Evolutionary conservation across 805 yeast genomes (phyloP), one percentile per base, ranked within the genome.

Genomic region (Yamadazyma phyllophila): DNA sequence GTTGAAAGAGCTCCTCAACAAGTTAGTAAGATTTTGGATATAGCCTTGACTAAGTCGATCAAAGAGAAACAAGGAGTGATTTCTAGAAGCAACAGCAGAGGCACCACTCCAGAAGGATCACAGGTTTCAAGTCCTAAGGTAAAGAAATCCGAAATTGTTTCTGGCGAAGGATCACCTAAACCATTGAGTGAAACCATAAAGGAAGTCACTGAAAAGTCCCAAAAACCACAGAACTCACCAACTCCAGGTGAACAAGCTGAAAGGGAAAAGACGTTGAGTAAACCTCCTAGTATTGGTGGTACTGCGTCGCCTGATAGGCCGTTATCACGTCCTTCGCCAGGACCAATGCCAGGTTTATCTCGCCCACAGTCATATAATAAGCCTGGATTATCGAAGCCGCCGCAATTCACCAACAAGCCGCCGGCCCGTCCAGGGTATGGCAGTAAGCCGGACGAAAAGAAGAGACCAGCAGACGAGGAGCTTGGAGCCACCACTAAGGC

Each of bases 1-100:
- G 88, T 86, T 56, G 92, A 87, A 46, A 83, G 82, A 52, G 88
- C 88, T 43, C 95, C 95, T 2, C 84, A 81, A 49, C 91, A 86
- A 61, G 78, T 87, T 42, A 86, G 89, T 43, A 81, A 82, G 59
- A 86, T 87, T 49, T 70, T 87, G 52, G 88, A 87, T 6, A 86
- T 87, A 34, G 94, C 94, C 1, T 78, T 87, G 56, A 84, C 87
- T 55, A 88, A 88, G 39, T 87, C 91, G 0, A 84, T 91, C 43
- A 68, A 66, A 47, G 74, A 71, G 52, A 66, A 60, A 38, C 72
- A 69, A 48, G 67, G 67, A 10, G 39, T 48, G 20, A 47, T 63
- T 3, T 57, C 61, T n/a, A 45, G 43, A 34, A 44, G 48, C 5
- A 51, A 54, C 11, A 56, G 62, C 42, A 42, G 58, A 41, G 50